phyloP scores from a whole-genome alignment of 768 basidiomycete species.

The Melanogaster broomeanus region DNA sequence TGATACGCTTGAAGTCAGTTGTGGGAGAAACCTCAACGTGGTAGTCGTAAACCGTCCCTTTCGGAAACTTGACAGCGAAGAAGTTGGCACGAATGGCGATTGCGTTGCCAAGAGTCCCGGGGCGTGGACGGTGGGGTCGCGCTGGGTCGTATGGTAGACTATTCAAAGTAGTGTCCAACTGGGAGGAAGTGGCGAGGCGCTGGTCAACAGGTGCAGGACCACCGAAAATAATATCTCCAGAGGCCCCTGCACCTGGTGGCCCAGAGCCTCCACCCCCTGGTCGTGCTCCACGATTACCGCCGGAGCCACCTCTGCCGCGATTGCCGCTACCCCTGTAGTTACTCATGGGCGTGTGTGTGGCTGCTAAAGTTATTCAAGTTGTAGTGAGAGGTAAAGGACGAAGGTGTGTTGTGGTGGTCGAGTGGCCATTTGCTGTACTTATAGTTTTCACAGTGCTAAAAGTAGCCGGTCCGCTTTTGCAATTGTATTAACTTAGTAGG shows the following conservation, averaged over 20 bases:
- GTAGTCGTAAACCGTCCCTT: slow-evolving; percentile 46
- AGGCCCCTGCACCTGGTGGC: slow-evolving; percentile 24
- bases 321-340: slow-evolving; percentile 8
- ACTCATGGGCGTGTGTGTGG: not conserved
- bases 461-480: too few species aligned
- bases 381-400: not conserved
- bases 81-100: slow-evolving; percentile 52
- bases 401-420: not conserved
- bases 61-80: slow-evolving; percentile 46
- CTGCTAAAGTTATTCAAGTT: too few species aligned
- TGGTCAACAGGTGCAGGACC: slow-evolving; percentile 34
- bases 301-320: slow-evolving; percentile 9
- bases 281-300: slow-evolving; percentile 8
- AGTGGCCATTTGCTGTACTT: not conserved
- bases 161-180: slow-evolving; percentile 31
- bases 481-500: too few species aligned
- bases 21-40: slow-evolving; percentile 39
- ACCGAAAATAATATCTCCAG: slow-evolving; percentile 32
- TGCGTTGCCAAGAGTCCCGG: slow-evolving; percentile 40
- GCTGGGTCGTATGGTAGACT: slow-evolving; percentile 31
- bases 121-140: slow-evolving; percentile 49
- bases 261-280: slow-evolving; percentile 28
- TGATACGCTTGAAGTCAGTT: slow-evolving; percentile 38
- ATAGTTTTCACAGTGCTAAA: too few species aligned
- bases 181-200: slow-evolving; percentile 28